Base-by-base conservation (phyloP, 2,329 filamentous ascomycete genomes). In the Trichoderma endophyticum region DNA sequence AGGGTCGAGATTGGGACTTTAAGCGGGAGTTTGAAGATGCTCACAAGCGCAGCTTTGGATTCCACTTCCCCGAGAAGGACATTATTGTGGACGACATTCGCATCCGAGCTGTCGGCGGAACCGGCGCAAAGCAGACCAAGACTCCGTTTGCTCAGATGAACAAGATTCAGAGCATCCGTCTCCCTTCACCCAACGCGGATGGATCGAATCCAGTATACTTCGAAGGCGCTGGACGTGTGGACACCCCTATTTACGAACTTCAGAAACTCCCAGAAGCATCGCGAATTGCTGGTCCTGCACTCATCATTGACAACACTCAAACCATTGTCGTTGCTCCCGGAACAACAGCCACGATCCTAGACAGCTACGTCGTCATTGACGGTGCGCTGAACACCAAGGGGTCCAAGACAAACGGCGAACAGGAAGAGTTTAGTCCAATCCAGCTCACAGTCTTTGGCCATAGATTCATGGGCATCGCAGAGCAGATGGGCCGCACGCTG, bases 381-480 rank as follows among this genome's bases (percentile, higher is more conserved):
- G 73, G 73, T 30, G 72, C 48, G 1, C n/a, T 62, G 1, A 63
- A 73, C 21, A 57, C 67, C 3, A 66, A 57, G 6, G 57, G 51
- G 7, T 61, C 51, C 6, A 62, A 62, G 21, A 21, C 51, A 1
- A 56, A 63, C 15, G 51, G 76, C n/a, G 72, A 73, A 12, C 48
- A 73, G 70, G 70, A 64, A 72, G 75, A 76, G 24, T 75, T 75
- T 21, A 75, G 73, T 71, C 92, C 91, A 11, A 92, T 95, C 75
- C 87, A 92, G 80, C 85, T 95, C 1, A 92, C 89, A 75, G 91
- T 95, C 72, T 95, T 95, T 76, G 91, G 90, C 0, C 92, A 95
- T 79, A 86, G 92, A 3, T 95, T 95, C 82, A 95, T 95, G 92
- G 90, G 91, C 3, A 93, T 95, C 73, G 93, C 93, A 0, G 93